Evolutionary conservation across 805 yeast species (phyloP), one percentile per base, ranked within the genome.

Genomic region (Metschnikowia cerradonensis): DNA sequence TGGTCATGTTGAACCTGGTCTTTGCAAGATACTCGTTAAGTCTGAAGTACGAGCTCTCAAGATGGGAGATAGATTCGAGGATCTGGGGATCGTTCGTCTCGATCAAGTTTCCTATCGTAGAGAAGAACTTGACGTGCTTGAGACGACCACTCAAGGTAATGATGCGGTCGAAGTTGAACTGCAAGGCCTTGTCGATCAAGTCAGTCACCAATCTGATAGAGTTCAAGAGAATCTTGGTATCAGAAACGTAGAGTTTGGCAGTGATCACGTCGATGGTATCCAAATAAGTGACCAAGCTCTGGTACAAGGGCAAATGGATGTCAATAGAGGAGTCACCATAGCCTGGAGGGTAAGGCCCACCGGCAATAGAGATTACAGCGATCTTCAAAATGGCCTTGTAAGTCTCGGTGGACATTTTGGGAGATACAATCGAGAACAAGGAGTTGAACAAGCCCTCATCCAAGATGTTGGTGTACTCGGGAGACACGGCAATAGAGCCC

Each of bases 131-230:
- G 8, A 72, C 75, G 53, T 71, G 75, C 56, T 76, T 76, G 52
- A 81, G 68, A 53, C 77, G 70, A 26, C 76, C 75, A 5, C 77
- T 68, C 41, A 78, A 66, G 10, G 76, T 68, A 31, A 79, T 70
- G 44, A 79, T 65, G 3, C 74, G 71, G 50, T 71, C 71, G 53
- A 75, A 73, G 41, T 70, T 62, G 50, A 72, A 68, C 47, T 72
- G 72, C 49, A 76, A 63, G 13, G 77, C 71, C 55, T 75, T 70
- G 46, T 67, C 65, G 30, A 79, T 67, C 50, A 78, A 63, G 51
- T 75, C 78, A 17, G 75, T 65, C 19, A 77, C 71, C 55, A 79
- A 73, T 47, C 73, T 76, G 33, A 78, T 72, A 31, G 79, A 70
- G 51, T 66, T 72, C 44, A 64, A 66, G 3, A 73, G 68, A 50